Base-by-base conservation (phyloP, 108 stramenopile genomes). In the Parietichytrium sp. region DNA sequence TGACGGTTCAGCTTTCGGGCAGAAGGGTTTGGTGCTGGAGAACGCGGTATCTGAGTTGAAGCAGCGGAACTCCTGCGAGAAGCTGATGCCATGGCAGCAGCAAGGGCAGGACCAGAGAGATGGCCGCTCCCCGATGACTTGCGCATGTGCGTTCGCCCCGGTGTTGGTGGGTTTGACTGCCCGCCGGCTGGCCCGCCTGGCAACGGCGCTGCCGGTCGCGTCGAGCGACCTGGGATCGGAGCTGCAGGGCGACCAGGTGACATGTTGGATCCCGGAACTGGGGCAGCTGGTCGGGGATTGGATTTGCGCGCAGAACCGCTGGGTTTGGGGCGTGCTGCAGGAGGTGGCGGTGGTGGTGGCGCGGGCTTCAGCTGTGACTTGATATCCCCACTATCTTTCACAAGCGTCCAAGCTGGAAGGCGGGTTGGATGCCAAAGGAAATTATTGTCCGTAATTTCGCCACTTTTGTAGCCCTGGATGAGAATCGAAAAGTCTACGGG, bases 371-470 rank as follows among this genome's bases (percentile, higher is more conserved):
- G 18, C 20, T n/a, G 33, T 7, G 61, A 8, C 25, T 72, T 72
- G 61, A 42, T 33, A n/a, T 33, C 38, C 20, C 45, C 3, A 25
- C 36, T 72, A 15, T 72, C 61, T 20, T 45, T 36, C 2, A 72
- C 36, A 2, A 72, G 42, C 38, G 61, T 72, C 61, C 61, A 72
- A 20, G 6, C 20, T 42, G 36, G 61, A 12, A 72, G 38, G 23
- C 45, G 16, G 29, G 61, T 2, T 15, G 61, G 61, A 45, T 72
- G 61, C 61, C 61, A 72, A 42, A 72, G 36, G 20, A 72, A 72
- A 42, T 33, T 72, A 10, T 72, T 42, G 23, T 72, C 38, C 0
- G 36, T 33, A 42, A 72, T 72, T 2, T 10, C 61, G 0, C 61
- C 15, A 25, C 38, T 42, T 42, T 72, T 72, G 42, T 45, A 72